A percentile compares a stretch with the other conserved stretches of the same genome.
phyloP scores from a whole-genome alignment of 495 filamentous ascomycete genomes.

The Polyplosphaeria fusca region DNA sequence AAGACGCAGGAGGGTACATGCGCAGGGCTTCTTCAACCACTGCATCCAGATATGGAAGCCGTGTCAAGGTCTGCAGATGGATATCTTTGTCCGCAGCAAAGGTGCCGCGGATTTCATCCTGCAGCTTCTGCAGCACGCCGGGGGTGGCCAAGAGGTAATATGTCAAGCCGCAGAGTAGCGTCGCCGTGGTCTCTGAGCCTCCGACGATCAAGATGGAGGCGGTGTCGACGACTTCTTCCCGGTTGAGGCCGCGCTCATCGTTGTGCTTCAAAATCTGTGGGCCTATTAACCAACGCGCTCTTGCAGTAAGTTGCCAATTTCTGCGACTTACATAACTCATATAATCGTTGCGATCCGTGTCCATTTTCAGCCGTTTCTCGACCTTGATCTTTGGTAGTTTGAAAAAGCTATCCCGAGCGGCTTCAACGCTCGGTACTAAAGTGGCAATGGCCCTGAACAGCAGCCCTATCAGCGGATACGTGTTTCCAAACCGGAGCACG shows the following conservation, averaged over 20 bases:
- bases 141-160: slow-evolving; percentile 50
- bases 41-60: slow-evolving; percentile 31
- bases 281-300: too few species aligned
- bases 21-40: slow-evolving; percentile 35
- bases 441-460: slow-evolving; percentile 1
- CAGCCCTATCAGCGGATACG: slow-evolving; percentile 7
- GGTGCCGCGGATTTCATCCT: slow-evolving; percentile 45
- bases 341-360: slow-evolving; percentile 25
- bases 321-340: slow-evolving; percentile 13
- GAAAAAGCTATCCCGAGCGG: not conserved
- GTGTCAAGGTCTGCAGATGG: slow-evolving; percentile 39
- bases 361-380: not conserved
- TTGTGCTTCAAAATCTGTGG: slow-evolving; percentile 1
- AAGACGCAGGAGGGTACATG: slow-evolving; percentile 26
- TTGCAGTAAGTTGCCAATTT: too few species aligned
- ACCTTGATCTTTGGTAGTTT: slow-evolving; percentile 4
- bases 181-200: slow-evolving; percentile 58
- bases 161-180: slow-evolving; percentile 46
- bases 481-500: not conserved
- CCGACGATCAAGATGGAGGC: slow-evolving; percentile 43
- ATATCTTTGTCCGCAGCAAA: slow-evolving; percentile 47
- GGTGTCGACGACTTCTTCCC: slow-evolving; percentile 9
- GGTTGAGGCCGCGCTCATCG: slow-evolving; percentile 4
- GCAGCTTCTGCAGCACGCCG: slow-evolving; percentile 38
- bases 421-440: slow-evolving; percentile 1